Percentiles rank a stretch among this genome's conserved stretches.
phyloP scores from a whole-genome alignment of 176 grass and related monocot species.

The Lolium perenne region DNA sequence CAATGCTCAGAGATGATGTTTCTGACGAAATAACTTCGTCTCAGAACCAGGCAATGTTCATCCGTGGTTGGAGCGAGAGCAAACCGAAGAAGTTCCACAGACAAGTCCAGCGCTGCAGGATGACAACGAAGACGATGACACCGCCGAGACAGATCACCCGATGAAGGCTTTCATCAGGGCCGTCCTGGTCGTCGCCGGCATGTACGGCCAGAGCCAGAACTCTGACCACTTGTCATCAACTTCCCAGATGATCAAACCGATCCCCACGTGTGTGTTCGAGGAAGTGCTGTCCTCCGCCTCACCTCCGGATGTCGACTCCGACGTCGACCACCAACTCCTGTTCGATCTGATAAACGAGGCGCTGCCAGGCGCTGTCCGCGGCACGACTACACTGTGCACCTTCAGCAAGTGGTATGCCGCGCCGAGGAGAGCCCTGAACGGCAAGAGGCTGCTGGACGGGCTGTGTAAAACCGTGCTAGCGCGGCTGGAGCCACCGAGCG shows the following conservation, averaged over 20 bases:
- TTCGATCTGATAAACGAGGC: constrained; percentile 84
- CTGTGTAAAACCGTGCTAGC: constrained; percentile 55
- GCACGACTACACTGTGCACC: constrained; percentile 36
- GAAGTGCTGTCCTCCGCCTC: constrained; percentile 54
- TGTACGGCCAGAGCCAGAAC: constrained; percentile 43
- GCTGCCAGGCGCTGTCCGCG: constrained; percentile 46
- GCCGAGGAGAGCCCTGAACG: constrained; percentile 18
- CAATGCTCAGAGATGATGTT: background rate
- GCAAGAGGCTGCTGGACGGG: constrained; percentile 61
- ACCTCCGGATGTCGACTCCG: background rate
- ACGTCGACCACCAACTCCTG: constrained; percentile 62
- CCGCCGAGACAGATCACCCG: constrained; percentile 36
- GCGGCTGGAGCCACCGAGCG: constrained; percentile 25
- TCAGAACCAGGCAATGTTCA: constrained; percentile 37
- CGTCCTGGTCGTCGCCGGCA: constrained; percentile 58
- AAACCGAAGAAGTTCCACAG: constrained; percentile 38
- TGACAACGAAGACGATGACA: constrained; percentile 25
- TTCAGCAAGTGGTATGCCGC: constrained; percentile 52
- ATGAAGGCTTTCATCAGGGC: constrained; percentile 69
- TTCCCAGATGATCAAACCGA: constrained; percentile 53
- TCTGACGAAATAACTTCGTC: background rate
- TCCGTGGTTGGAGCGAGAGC: constrained; percentile 38
- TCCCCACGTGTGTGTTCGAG: constrained; percentile 67
- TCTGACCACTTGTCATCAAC: constrained; percentile 26
- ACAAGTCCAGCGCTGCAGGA: constrained; percentile 29